Percentiles rank a stretch among this genome's conserved stretches.
Evolutionary conservation across 306 rosid species (phyloP).

Genomic region (Quercus glauca): DNA sequence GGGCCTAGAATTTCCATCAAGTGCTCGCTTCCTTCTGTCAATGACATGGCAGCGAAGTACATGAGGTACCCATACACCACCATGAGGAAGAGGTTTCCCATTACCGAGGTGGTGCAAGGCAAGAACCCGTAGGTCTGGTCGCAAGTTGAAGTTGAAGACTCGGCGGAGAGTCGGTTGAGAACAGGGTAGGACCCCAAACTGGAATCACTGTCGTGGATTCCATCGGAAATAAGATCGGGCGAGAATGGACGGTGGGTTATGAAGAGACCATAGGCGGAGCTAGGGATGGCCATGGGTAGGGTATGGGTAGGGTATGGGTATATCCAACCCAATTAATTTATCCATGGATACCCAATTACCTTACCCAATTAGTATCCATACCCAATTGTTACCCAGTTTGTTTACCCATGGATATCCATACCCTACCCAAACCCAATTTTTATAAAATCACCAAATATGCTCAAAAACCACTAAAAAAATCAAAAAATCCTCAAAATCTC

Average conservation of each 20-base stretch:
- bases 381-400: too few relatives aligned
- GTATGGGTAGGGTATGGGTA: too few relatives aligned
- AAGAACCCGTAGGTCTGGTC: conserved; percentile 54
- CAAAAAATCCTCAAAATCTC: too few relatives aligned
- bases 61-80: conserved; percentile 64
- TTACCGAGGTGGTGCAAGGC: conserved; percentile 44
- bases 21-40: conserved; percentile 76
- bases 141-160: conserved; percentile 43
- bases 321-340: too few relatives aligned
- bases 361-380: too few relatives aligned
- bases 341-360: too few relatives aligned
- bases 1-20: conserved; percentile 93
- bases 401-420: too few relatives aligned
- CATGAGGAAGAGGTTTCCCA: conserved; percentile 64
- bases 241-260: conserved; percentile 10
- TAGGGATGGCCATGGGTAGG: too few relatives aligned
- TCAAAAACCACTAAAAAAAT: too few relatives aligned
- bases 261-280: conserved; percentile 11
- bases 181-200: conserved; percentile 4
- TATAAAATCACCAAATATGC: too few relatives aligned
- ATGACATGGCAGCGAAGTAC: conserved; percentile 68
- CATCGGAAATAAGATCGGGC: conserved; percentile 44
- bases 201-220: conserved; percentile 19
- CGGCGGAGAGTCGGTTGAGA: conserved; percentile 23
- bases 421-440: too few relatives aligned